phyloP scores from a whole-genome alignment of 164 flowering plant genomes.

The Tetracentron sinense region DNA sequence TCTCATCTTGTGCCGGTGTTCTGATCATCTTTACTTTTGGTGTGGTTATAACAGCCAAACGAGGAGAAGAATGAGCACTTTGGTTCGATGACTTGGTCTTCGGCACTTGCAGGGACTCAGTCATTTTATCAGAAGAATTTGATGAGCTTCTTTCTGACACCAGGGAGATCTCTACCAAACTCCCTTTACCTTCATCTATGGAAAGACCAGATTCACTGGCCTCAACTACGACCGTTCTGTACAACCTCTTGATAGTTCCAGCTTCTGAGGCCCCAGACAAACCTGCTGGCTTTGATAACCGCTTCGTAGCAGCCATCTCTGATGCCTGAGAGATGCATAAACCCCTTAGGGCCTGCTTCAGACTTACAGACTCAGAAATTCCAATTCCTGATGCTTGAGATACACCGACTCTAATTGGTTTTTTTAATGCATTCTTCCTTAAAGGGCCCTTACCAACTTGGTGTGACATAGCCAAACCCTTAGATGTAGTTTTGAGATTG shows the following conservation, averaged over 20 bases:
- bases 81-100: slow-evolving; percentile 16
- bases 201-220: slow-evolving; percentile 40
- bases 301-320: slow-evolving; percentile 86
- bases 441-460: slow-evolving; percentile 27
- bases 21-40: slow-evolving; percentile 17
- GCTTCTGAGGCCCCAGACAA: slow-evolving; percentile 46
- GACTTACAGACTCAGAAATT: slow-evolving; percentile 59
- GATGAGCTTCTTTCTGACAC: slow-evolving; percentile 42
- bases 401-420: slow-evolving; percentile 53
- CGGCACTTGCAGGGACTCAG: slow-evolving; percentile 19
- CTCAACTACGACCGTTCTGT: slow-evolving; percentile 56
- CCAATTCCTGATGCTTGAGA: slow-evolving; percentile 62
- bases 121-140: slow-evolving; percentile 22
- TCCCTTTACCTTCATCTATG: slow-evolving; percentile 37
- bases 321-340: slow-evolving; percentile 89
- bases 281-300: slow-evolving; percentile 47
- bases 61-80: slow-evolving; percentile 20
- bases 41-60: slow-evolving; percentile 7
- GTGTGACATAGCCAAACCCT: no score
- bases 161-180: slow-evolving; percentile 53
- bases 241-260: slow-evolving; percentile 52
- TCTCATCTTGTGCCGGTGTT: slow-evolving; percentile 23
- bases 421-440: slow-evolving; percentile 55
- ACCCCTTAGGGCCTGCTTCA: slow-evolving; percentile 91
- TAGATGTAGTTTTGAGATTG: slow-evolving; percentile 38